phyloP scores from a whole-genome alignment of 768 basidiomycete genomes.

The Nidula microcarpa region DNA sequence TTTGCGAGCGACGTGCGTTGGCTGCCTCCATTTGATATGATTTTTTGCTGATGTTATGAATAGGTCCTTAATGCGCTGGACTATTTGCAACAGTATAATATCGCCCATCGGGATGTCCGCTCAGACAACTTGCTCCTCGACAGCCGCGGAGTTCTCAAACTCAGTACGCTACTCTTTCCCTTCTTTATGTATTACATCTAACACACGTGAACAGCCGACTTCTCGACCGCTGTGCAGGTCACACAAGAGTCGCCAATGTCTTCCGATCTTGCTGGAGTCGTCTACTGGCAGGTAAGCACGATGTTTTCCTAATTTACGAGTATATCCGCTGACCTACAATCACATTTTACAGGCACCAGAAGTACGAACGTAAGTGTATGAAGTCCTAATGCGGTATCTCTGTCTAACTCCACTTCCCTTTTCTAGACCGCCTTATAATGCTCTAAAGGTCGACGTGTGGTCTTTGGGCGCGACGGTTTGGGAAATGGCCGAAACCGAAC shows the following conservation, averaged over 20 bases:
- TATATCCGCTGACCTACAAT: too few species aligned
- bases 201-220: slow-evolving; percentile 56
- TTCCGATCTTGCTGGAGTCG: slow-evolving; percentile 63
- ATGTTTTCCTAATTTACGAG: too few species aligned
- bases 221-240: slow-evolving; percentile 71
- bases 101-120: slow-evolving; percentile 82
- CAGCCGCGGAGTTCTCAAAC: slow-evolving; percentile 64
- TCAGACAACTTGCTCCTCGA: slow-evolving; percentile 82
- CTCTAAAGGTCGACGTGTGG: slow-evolving; percentile 77
- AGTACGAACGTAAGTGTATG: slow-evolving; percentile 57
- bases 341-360: slow-evolving; percentile 54
- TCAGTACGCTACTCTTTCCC: slow-evolving; percentile 44
- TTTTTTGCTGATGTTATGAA: slow-evolving; percentile 2
- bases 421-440: slow-evolving; percentile 63
- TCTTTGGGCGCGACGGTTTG: slow-evolving; percentile 81
- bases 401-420: too few species aligned
- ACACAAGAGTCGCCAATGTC: slow-evolving; percentile 44
- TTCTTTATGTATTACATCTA: not conserved
- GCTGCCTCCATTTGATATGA: slow-evolving; percentile 2
- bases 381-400: not conserved
- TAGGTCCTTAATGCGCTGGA: slow-evolving; percentile 66
- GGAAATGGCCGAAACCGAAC: slow-evolving; percentile 75
- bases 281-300: slow-evolving; percentile 70
- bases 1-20: slow-evolving; percentile 74
- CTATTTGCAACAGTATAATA: slow-evolving; percentile 59